Conservation (phyloP, 495 filamentous ascomycete genomes). For the Tuber umbilicatum region DNA sequence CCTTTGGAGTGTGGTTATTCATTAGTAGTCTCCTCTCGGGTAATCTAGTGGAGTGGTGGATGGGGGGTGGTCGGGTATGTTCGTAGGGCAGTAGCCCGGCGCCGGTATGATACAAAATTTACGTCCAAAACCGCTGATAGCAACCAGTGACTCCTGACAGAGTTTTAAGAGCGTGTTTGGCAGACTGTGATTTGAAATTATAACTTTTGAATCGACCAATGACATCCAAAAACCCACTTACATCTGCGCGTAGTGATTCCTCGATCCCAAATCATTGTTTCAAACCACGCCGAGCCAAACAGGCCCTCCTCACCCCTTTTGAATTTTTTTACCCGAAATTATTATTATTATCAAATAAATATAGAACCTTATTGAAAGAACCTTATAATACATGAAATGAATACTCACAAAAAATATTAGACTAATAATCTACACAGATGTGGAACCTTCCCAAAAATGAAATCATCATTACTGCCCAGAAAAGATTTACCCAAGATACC, state of each 20-base stretch:
- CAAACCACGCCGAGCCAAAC: no score
- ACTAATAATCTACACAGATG: not conserved
- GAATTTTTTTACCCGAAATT: not conserved
- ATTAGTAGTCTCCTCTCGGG: not conserved
- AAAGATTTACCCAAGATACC: not conserved
- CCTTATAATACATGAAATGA: slow-evolving; percentile 3
- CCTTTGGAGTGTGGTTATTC: not conserved
- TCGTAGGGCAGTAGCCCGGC: not conserved
- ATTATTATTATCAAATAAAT: not conserved
- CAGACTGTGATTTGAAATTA: no score
- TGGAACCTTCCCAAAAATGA: not conserved
- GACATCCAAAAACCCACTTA: no score
- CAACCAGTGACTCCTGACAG: not conserved
- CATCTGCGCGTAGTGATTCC: no score
- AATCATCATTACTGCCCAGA: not conserved
- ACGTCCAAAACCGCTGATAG: not conserved
- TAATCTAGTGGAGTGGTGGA: not conserved
- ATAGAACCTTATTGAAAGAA: not conserved
- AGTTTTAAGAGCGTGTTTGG: no score
- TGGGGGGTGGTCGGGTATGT: not conserved
- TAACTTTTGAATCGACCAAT: no score
- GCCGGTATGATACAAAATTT: not conserved
- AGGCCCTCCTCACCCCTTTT: not conserved
- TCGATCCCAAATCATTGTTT: no score
- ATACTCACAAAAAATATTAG: not conserved